These are phyloP conservation scores for Dactylellina sp. DNA, from an alignment of 2,329 filamentous ascomycete genomes.

Conservation along the genomic window DNA sequence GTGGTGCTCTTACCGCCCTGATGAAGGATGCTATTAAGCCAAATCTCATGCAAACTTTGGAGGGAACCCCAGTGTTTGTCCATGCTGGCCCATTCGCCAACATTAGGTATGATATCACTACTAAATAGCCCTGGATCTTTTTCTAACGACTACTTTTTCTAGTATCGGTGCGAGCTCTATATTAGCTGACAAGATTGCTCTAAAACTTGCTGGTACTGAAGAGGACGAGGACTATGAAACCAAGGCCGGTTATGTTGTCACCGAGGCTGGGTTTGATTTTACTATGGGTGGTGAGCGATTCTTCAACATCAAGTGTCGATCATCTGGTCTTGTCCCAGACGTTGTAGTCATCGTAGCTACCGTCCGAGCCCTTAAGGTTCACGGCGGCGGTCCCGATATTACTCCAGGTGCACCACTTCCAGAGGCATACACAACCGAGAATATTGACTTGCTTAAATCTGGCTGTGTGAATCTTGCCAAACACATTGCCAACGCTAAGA, in stretches of 20 bases:
- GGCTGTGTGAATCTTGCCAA: constrained; percentile 96
- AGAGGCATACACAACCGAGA: constrained; percentile 91
- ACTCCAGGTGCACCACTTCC: constrained; percentile 85
- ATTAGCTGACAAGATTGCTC: constrained; percentile 90
- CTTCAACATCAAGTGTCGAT: constrained; percentile 99
- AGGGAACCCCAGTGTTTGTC: constrained; percentile 96
- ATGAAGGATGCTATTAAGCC: constrained; percentile 99
- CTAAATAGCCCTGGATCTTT: background rate
- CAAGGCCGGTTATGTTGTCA: constrained; percentile 92
- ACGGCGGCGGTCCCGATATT: constrained; percentile 95
- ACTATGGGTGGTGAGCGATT: constrained; percentile 99
- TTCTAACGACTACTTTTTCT: background rate
- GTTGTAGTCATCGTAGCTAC: constrained; percentile 96
- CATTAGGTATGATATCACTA: constrained; percentile 68
- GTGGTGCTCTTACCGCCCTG: constrained; percentile 89
- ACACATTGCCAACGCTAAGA: constrained; percentile 89
- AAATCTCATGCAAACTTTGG: constrained; percentile 97
- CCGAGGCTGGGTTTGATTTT: constrained; percentile 98
- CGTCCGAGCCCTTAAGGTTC: constrained; percentile 93
- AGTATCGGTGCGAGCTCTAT: constrained; percentile 97
- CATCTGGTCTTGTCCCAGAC: constrained; percentile 90
- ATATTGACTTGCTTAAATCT: constrained; percentile 86
- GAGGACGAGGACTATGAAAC: constrained; percentile 83
- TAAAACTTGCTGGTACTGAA: constrained; percentile 96
- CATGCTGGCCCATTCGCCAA: constrained; percentile 98